phyloP scores from a whole-genome alignment of 805 yeast genomes.

The Saturnispora hagleri region DNA sequence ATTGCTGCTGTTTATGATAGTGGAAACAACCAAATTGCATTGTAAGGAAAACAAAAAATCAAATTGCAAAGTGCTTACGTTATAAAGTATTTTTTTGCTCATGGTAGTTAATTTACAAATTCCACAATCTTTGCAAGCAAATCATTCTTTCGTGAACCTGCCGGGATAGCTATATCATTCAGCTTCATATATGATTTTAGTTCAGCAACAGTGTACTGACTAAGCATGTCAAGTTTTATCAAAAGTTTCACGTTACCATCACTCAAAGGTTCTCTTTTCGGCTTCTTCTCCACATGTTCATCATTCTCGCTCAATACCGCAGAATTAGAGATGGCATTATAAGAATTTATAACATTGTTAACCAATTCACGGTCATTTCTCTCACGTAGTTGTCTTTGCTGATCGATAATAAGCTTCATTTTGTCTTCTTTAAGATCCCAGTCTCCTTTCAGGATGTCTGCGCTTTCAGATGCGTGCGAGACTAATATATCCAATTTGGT shows the following conservation, averaged over 20 bases:
- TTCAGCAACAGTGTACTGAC: constrained; percentile 34
- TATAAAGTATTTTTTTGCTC: not conserved
- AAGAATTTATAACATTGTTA: constrained; percentile 14
- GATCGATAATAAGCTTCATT: constrained; percentile 12
- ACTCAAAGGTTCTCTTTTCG: not conserved
- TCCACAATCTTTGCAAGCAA: constrained; percentile 33
- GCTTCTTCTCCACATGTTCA: not conserved
- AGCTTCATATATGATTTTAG: constrained; percentile 31
- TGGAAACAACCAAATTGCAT: not conserved
- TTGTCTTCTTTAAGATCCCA: constrained; percentile 17
- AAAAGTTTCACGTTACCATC: not conserved
- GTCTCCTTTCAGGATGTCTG: not conserved
- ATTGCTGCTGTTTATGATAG: not conserved
- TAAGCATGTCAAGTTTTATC: constrained; percentile 7
- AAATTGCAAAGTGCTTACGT: not conserved
- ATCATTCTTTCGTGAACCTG: constrained; percentile 34
- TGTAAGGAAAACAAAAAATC: not conserved
- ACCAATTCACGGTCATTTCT: constrained; percentile 7
- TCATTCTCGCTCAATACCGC: constrained; percentile 2
- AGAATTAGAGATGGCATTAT: constrained; percentile 19
- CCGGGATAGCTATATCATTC: constrained; percentile 28
- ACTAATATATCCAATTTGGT: constrained; percentile 59
- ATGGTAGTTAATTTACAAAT: constrained; percentile 9
- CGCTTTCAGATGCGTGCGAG: constrained; percentile 53
- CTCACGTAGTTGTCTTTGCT: constrained; percentile 11